Evolutionary conservation across 148 eudicot species (phyloP).

Genomic region (Gaultheria prostrata): DNA sequence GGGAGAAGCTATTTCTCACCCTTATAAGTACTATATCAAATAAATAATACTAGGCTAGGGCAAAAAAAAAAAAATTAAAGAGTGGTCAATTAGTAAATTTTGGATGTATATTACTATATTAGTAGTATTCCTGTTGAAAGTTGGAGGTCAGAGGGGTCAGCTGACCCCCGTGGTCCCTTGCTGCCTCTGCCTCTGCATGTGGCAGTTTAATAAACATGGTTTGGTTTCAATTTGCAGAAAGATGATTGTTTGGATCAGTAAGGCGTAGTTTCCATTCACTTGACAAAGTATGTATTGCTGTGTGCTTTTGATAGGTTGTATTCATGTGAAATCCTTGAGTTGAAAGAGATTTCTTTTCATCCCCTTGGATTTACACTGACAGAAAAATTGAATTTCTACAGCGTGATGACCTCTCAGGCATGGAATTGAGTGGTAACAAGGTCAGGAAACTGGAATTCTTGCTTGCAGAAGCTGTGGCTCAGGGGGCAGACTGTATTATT

Average conservation of each 20-base stretch:
- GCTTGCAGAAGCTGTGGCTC: constrained; percentile 90
- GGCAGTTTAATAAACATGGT: neutral
- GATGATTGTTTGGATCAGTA: neutral
- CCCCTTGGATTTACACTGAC: constrained; percentile 20
- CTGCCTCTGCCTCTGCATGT: too few relatives aligned
- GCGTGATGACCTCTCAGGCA: constrained; percentile 99
- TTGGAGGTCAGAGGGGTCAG: too few relatives aligned
- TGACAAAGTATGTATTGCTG: neutral
- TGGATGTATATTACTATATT: too few relatives aligned
- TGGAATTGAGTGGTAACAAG: constrained; percentile 98
- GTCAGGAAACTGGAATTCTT: constrained; percentile 94
- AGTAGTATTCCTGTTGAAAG: too few relatives aligned
- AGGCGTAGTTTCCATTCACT: neutral
- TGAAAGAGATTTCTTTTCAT: neutral
- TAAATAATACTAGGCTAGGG: too few relatives aligned
- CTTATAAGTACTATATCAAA: too few relatives aligned
- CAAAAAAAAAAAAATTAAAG: too few relatives aligned
- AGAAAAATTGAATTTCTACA: constrained; percentile 32
- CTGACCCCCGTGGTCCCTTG: too few relatives aligned
- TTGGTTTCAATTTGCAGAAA: neutral
- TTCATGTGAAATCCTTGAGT: neutral
- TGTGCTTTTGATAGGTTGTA: constrained; percentile 8
- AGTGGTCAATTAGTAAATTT: too few relatives aligned
- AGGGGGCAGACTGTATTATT: constrained; percentile 84
- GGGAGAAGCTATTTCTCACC: too few relatives aligned